Conservation (phyloP, 2,329 filamentous ascomycete genomes). For the Ophiostoma australiae region DNA sequence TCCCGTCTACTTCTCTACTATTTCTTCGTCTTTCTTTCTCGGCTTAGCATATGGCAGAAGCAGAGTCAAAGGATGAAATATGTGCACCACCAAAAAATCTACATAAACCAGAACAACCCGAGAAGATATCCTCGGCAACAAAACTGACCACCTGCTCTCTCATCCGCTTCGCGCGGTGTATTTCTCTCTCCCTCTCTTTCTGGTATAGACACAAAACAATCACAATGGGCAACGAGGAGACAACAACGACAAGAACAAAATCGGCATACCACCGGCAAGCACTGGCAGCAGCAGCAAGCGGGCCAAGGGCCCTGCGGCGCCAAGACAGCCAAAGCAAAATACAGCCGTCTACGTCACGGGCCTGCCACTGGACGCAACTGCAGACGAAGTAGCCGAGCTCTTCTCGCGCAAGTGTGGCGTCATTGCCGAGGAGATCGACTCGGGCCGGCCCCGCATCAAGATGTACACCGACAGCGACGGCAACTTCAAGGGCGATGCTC, state of each 20-base stretch:
- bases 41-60: neutral
- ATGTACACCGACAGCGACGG: conserved; percentile 80
- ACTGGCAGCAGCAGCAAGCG: conserved; percentile 23
- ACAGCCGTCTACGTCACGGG: conserved; percentile 90
- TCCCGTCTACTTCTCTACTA: neutral
- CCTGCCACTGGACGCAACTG: conserved; percentile 71
- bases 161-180: conserved; percentile 14
- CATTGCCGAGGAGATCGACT: conserved; percentile 91
- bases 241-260: conserved; percentile 11
- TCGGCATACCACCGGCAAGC: neutral
- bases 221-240: conserved; percentile 17
- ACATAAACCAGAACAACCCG: conserved; percentile 5
- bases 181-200: conserved; percentile 15
- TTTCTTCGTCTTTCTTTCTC: neutral
- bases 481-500: conserved; percentile 85
- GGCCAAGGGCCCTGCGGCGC: conserved; percentile 33
- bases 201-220: conserved; percentile 16
- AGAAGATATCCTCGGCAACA: conserved; percentile 24
- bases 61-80: neutral
- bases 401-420: conserved; percentile 84
- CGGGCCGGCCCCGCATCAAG: conserved; percentile 81
- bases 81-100: neutral
- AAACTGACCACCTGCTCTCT: conserved; percentile 25
- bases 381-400: conserved; percentile 73
- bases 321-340: conserved; percentile 60